These are phyloP conservation scores for Lactuca sativa DNA, from an alignment of 129 eudicot genomes.

Conservation along the genomic window DNA sequence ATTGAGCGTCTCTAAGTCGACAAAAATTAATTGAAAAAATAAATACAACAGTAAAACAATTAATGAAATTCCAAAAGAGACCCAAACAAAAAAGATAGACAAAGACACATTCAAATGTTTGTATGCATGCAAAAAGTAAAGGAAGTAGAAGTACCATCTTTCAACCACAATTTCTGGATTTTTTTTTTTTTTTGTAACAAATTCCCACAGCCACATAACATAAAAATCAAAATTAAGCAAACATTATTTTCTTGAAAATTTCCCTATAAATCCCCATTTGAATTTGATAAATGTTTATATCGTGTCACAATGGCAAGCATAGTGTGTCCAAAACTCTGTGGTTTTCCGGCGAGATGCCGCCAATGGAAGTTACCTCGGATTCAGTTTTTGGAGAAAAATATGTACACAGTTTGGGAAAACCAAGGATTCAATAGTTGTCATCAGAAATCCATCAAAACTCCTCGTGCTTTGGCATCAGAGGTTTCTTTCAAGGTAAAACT, in stretches of 20 bases:
- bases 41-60: conserved; percentile 3
- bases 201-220: conserved; percentile 38
- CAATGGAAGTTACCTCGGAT: conserved; percentile 13
- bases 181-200: conserved; percentile 25
- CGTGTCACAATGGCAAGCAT: conserved; percentile 38
- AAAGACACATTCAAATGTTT: conserved; percentile 12
- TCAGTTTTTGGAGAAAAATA: conserved; percentile 11
- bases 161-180: conserved; percentile 18
- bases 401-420: conserved; percentile 11
- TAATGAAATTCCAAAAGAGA: conserved; percentile 4
- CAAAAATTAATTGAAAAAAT: not conserved
- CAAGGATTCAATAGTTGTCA: conserved; percentile 10
- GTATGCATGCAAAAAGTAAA: conserved; percentile 20
- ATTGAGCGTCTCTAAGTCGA: not conserved
- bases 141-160: conserved; percentile 3
- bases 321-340: conserved; percentile 25
- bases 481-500: conserved; percentile 18
- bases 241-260: conserved; percentile 6
- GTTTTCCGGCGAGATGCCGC: conserved; percentile 19
- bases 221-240: conserved; percentile 10
- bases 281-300: not conserved
- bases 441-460: conserved; percentile 27
- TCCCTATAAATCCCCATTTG: not conserved
- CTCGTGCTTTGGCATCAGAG: conserved; percentile 39
- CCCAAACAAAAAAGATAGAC: not conserved